phyloP scores from a whole-genome alignment of 1,284 basidiomycete genomes.

The Puccinia horiana region DNA sequence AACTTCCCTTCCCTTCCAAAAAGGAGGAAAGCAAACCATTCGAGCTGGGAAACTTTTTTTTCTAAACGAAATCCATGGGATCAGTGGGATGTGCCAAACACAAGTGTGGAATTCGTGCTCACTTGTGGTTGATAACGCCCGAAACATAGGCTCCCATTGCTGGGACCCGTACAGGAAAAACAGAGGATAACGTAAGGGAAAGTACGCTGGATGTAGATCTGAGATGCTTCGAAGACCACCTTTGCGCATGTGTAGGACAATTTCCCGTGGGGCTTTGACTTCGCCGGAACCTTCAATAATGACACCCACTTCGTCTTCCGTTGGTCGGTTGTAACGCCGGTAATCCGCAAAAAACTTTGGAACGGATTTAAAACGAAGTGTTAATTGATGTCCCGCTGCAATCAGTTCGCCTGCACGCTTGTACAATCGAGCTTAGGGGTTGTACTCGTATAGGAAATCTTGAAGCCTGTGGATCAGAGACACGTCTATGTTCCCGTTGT shows the following conservation, averaged over 20 bases:
- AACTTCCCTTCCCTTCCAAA: neutral
- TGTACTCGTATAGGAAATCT: neutral
- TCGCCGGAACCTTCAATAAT: neutral
- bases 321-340: neutral
- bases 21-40: conserved; percentile 14
- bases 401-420: neutral
- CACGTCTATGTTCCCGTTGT: neutral
- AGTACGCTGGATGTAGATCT: conserved; percentile 17
- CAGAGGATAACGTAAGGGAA: conserved; percentile 15
- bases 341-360: neutral
- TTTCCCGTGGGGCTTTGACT: neutral
- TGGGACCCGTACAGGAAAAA: conserved; percentile 23
- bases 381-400: no score
- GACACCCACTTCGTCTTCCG: neutral
- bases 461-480: neutral
- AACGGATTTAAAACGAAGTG: neutral
- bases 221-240: neutral
- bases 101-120: conserved; percentile 59
- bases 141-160: conserved; percentile 5
- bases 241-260: neutral
- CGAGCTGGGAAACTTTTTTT: neutral
- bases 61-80: no score
- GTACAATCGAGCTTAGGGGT: conserved; percentile 17
- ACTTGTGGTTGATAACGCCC: conserved; percentile 9
- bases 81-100: no score